Base-by-base conservation (phyloP, 2,329 filamentous ascomycete species). In the Alternaria dauci region DNA sequence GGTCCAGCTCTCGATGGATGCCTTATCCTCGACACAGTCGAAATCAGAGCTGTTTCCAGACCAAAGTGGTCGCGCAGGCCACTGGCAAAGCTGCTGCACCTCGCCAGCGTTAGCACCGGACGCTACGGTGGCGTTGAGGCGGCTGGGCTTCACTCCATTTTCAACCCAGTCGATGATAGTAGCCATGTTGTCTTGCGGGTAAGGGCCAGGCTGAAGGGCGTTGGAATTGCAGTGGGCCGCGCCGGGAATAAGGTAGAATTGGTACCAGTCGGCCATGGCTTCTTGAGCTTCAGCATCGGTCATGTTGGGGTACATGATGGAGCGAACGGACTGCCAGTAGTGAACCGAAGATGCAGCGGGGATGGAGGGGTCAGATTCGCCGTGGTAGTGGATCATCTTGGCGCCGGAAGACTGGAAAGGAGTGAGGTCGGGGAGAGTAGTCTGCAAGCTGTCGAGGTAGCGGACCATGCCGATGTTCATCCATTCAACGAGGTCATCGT, bases 301-400 rank as follows among this genome's bases (percentile, higher is more conserved):
- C 5, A 79, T 39, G 20, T 78, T 63, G 3, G 81, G 76, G 70
- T 84, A 84, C 83, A 87, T 85, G 72, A 82, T 77, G 4, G 67
- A 68, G 39, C 82, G 81, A 36, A 88, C 85, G 3, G 84, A 82
- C 55, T 87, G 79, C 74, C 80, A 83, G 78, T 87, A 88, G 68
- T 81, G 84, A 1, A 86, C 81, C 0, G 84, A 86, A 0, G 84
- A 85, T 5, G 79, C 84, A 1, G 86, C 72, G 1, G 85, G 85
- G 61, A 88, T 78, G 7, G 79, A 81, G 14, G 79, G 72, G 71
- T 88, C 86, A 1, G 82, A 83, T 72, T 88, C 85, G 53, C 85
- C 86, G 73, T 88, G 86, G 77, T 82, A 86, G 71, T 87, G 85
- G 11, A 88, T 75, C 4, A 88, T 73, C 73, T 88, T 88, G 52